A percentile compares a stretch with the other conserved stretches of the same genome.
Conservation (phyloP, 768 basidiomycete genomes). For the Boletus rubescentipes region DNA sequence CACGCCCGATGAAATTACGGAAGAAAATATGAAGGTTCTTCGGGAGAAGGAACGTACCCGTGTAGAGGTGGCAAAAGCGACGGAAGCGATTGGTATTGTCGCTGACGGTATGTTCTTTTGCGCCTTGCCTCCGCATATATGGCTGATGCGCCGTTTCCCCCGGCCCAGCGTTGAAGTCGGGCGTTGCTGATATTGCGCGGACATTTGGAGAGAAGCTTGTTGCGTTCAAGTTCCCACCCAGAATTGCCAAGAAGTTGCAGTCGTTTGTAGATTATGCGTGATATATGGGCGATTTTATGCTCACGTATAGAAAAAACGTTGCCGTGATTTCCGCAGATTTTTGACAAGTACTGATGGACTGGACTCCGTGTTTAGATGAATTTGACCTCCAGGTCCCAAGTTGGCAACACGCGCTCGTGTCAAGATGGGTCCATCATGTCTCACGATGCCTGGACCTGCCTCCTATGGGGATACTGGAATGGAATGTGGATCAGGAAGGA, state of each 20-base stretch:
- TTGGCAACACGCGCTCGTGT: neutral
- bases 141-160: neutral
- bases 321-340: neutral
- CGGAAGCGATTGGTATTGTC: constrained; percentile 52
- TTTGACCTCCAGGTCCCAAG: neutral
- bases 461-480: neutral
- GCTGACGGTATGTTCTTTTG: constrained; percentile 50
- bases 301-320: neutral
- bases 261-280: constrained; percentile 63
- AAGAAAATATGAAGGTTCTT: constrained; percentile 34
- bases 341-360: neutral
- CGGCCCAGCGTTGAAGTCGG: constrained; percentile 56
- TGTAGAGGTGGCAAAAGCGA: constrained; percentile 54
- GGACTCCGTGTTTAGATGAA: neutral
- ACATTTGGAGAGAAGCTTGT: constrained; percentile 74
- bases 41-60: constrained; percentile 38
- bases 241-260: constrained; percentile 65
- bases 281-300: neutral
- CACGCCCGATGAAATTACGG: constrained; percentile 31
- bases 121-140: too few species aligned
- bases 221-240: constrained; percentile 79
- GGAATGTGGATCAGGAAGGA: neutral
- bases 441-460: too few species aligned
- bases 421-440: neutral
- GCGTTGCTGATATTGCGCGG: constrained; percentile 60